A percentile compares a stretch with the other conserved stretches of the same genome.
Evolutionary conservation across 495 filamentous ascomycete species (phyloP).

Genomic region (Aspergillus cavernicola): DNA sequence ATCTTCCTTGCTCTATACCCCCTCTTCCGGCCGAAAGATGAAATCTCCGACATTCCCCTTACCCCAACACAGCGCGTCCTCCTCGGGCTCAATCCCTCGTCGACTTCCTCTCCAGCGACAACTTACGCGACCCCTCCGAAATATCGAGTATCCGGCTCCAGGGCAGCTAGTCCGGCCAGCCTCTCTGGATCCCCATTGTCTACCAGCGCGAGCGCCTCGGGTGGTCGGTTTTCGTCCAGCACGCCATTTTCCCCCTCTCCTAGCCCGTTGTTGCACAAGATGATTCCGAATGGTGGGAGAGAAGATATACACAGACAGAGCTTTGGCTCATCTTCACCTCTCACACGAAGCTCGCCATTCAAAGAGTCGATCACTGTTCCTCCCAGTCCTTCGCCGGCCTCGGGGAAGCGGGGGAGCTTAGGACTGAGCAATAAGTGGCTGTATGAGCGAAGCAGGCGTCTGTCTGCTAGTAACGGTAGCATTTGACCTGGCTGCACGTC

Average conservation of each 20-base stretch:
- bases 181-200: slow-evolving; percentile 53
- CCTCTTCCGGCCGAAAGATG: slow-evolving; percentile 64
- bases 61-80: slow-evolving; percentile 84
- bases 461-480: slow-evolving; percentile 41
- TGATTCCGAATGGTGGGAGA: slow-evolving; percentile 46
- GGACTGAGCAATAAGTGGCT: slow-evolving; percentile 86
- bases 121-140: slow-evolving; percentile 81
- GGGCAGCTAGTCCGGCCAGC: slow-evolving; percentile 47
- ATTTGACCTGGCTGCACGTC: slow-evolving; percentile 21
- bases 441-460: slow-evolving; percentile 65
- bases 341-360: slow-evolving; percentile 46
- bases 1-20: slow-evolving; percentile 63
- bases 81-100: slow-evolving; percentile 72
- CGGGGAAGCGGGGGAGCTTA: slow-evolving; percentile 64
- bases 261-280: slow-evolving; percentile 71
- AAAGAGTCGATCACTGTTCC: slow-evolving; percentile 41
- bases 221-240: slow-evolving; percentile 32
- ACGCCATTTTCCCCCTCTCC: slow-evolving; percentile 48
- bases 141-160: slow-evolving; percentile 74
- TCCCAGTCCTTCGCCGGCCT: slow-evolving; percentile 59
- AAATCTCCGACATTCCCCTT: slow-evolving; percentile 83
- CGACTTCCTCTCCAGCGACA: slow-evolving; percentile 54
- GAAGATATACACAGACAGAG: slow-evolving; percentile 58
- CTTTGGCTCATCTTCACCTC: slow-evolving; percentile 47
- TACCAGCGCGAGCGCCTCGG: slow-evolving; percentile 39